These are phyloP conservation scores for Dictyostelium gargantuum DNA, from an alignment of 208 protist genomes.

Conservation along the genomic window DNA sequence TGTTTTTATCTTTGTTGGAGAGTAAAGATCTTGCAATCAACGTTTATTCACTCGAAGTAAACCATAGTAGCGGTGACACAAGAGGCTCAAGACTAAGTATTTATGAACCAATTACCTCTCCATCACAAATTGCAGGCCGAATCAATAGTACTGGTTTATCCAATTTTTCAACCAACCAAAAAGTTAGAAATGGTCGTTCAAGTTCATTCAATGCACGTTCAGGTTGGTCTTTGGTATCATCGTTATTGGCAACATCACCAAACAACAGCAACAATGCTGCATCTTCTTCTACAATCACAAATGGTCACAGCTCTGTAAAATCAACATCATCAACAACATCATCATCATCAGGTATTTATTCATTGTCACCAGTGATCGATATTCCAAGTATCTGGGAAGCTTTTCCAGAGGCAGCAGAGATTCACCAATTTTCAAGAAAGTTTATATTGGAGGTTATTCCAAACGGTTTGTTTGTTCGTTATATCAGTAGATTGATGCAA, in stretches of 20 bases:
- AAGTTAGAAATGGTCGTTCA: conserved; percentile 35
- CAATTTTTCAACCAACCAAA: neutral
- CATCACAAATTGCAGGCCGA: neutral
- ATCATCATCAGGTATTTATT: neutral
- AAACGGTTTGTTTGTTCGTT: conserved; percentile 29
- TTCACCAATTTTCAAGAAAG: neutral
- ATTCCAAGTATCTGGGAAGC: neutral
- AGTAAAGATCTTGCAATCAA: conserved; percentile 35
- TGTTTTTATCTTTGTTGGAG: conserved; percentile 37
- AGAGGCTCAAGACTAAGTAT: neutral
- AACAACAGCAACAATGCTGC: neutral
- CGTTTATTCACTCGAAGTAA: neutral
- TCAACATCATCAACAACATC: neutral
- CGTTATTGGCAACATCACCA: neutral
- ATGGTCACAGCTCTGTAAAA: neutral
- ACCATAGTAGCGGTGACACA: neutral
- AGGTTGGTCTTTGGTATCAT: conserved; percentile 22
- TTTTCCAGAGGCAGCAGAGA: neutral
- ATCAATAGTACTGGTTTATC: neutral
- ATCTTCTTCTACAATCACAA: neutral
- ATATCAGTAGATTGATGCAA: conserved; percentile 26
- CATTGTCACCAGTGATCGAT: neutral
- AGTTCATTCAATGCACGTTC: conserved; percentile 41
- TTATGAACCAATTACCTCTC: neutral
- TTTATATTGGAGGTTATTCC: conserved; percentile 24